phyloP scores from a whole-genome alignment of 768 basidiomycete genomes.

The Leccinum olivaceopallidum region DNA sequence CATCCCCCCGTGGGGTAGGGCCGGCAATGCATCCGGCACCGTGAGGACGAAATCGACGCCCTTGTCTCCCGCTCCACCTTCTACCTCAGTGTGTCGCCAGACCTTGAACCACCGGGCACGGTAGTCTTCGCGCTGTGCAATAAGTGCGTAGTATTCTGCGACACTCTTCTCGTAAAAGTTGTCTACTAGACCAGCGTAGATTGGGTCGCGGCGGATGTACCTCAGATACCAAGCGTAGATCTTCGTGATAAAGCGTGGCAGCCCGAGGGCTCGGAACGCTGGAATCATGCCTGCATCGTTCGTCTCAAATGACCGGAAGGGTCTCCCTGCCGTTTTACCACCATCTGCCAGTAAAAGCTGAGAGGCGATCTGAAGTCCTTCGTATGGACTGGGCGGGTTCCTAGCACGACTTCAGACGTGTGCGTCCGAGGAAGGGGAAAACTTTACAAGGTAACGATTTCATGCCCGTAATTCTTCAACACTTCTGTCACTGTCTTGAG shows the following conservation, averaged over 20 bases:
- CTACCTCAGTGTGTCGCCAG: slow-evolving; percentile 30
- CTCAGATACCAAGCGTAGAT: slow-evolving; percentile 53
- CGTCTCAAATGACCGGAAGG: slow-evolving; percentile 41
- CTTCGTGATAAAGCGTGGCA: slow-evolving; percentile 48
- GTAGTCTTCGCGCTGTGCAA: slow-evolving; percentile 46
- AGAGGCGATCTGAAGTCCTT: slow-evolving; percentile 52
- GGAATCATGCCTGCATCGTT: slow-evolving; percentile 50
- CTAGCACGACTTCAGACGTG: slow-evolving; percentile 11
- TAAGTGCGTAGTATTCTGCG: slow-evolving; percentile 49
- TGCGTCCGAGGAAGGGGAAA: not conserved
- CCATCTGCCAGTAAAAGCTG: slow-evolving; percentile 54
- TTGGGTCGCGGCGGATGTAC: slow-evolving; percentile 50
- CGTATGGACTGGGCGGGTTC: slow-evolving; percentile 47
- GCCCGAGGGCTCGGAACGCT: slow-evolving; percentile 39
- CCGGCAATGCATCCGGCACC: slow-evolving; percentile 62
- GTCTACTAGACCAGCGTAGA: slow-evolving; percentile 55
- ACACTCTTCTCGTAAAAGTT: slow-evolving; percentile 50
- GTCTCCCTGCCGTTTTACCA: slow-evolving; percentile 37
- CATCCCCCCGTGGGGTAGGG: slow-evolving; percentile 52
- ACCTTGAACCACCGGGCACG: slow-evolving; percentile 40
- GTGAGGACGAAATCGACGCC: slow-evolving; percentile 63
- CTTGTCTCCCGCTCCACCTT: slow-evolving; percentile 34
- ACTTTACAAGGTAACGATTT: slow-evolving; percentile 52
- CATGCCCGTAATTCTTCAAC: slow-evolving; percentile 48
- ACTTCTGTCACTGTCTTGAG: slow-evolving; percentile 46